A percentile compares a stretch with the other conserved stretches of the same genome.
Conservation (phyloP, 129 eudicot species). For the Lactuca sativa region DNA sequence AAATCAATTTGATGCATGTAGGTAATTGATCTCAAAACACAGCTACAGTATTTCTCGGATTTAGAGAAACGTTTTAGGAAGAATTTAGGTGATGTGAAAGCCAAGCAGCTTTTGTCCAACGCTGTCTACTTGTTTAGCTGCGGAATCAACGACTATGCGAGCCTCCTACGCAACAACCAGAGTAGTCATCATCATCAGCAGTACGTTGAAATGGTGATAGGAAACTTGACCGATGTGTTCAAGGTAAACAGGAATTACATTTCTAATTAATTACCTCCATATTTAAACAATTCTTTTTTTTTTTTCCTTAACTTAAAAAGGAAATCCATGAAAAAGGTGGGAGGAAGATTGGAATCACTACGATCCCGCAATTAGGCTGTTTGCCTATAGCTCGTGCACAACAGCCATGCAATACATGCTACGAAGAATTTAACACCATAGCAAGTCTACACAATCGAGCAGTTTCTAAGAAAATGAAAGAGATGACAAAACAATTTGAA, state of each 20-base stretch:
- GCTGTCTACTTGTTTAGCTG: conserved; percentile 45
- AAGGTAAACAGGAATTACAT: conserved; percentile 15
- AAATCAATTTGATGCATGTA: not conserved
- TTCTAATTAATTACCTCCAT: not conserved
- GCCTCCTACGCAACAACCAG: conserved; percentile 20
- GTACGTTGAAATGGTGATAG: conserved; percentile 37
- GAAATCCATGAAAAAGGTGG: conserved; percentile 28
- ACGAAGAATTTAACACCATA: conserved; percentile 22
- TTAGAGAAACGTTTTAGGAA: conserved; percentile 22
- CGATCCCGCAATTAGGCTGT: conserved; percentile 19
- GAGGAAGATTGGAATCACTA: conserved; percentile 37
- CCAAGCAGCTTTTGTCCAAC: conserved; percentile 20
- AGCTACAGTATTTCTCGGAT: conserved; percentile 30
- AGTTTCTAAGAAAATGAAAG: conserved; percentile 2
- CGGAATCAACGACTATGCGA: conserved; percentile 38
- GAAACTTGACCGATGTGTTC: conserved; percentile 32
- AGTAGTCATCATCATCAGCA: conserved; percentile 26
- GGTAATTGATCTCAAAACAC: conserved; percentile 39
- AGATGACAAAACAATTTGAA: conserved; percentile 25
- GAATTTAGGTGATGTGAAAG: conserved; percentile 28
- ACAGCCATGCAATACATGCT: conserved; percentile 9
- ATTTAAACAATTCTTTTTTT: not conserved
- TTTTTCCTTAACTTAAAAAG: not conserved
- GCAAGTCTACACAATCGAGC: conserved; percentile 35
- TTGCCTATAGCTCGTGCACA: conserved; percentile 30